A percentile compares a stretch with the other conserved stretches of the same genome.
phyloP scores from a whole-genome alignment of 169 alveolate species.

The Eimeria brunetti region DNA sequence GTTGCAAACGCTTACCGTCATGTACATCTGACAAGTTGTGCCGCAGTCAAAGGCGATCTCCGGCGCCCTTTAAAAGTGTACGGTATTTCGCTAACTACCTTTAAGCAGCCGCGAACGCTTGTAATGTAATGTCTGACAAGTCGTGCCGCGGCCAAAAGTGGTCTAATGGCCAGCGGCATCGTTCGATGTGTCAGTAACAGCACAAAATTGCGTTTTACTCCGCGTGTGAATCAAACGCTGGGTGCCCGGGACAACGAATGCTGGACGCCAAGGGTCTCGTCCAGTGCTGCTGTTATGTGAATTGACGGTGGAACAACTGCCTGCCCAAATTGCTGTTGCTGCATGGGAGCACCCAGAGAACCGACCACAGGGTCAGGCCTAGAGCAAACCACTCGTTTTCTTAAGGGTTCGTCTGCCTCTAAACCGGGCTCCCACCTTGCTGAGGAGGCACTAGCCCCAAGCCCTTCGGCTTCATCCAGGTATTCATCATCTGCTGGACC shows the following conservation, averaged over 20 bases:
- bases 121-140: background rate
- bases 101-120: background rate
- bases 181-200: background rate
- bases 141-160: background rate
- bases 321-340: conserved; percentile 59
- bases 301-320: conserved; percentile 33
- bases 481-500: conserved; percentile 58
- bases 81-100: background rate
- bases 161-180: background rate
- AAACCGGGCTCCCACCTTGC: conserved; percentile 34
- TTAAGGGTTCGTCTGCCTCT: conserved; percentile 21
- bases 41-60: background rate
- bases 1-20: background rate
- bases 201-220: background rate
- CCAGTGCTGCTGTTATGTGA: conserved; percentile 19
- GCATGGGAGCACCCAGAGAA: conserved; percentile 43
- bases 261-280: conserved; percentile 1
- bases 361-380: background rate
- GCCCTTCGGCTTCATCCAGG: conserved; percentile 63
- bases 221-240: conserved; percentile 28
- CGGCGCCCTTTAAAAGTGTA: background rate
- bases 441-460: conserved; percentile 24
- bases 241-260: conserved; percentile 56
- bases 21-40: background rate
- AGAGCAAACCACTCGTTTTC: conserved; percentile 16